These are phyloP conservation scores for Saksenaea oblongispora DNA, from an alignment of 371 early-diverging fungal species.

Conservation along the genomic window DNA sequence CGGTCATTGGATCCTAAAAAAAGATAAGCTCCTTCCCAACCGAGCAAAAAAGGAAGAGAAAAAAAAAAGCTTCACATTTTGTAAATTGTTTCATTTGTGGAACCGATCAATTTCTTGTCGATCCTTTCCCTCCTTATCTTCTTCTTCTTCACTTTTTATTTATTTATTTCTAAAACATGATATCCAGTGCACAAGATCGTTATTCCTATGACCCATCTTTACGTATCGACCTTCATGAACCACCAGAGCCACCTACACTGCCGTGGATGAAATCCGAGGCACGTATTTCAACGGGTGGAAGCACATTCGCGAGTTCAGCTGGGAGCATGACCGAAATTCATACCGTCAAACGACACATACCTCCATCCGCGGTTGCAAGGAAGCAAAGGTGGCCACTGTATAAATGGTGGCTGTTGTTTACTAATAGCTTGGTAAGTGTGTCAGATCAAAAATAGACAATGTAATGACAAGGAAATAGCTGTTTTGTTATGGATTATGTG, in stretches of 20 bases:
- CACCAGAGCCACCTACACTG: slow-evolving; percentile 40
- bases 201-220: neutral
- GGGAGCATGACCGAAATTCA: slow-evolving; percentile 28
- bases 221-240: neutral
- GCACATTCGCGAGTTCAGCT: neutral
- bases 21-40: neutral
- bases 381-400: slow-evolving; percentile 54
- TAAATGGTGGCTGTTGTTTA: slow-evolving; percentile 51
- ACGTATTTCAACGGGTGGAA: neutral
- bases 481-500: slow-evolving; percentile 46
- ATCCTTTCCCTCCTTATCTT: neutral
- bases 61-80: neutral
- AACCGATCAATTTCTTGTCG: neutral
- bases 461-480: slow-evolving; percentile 27
- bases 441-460: neutral
- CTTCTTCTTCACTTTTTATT: neutral
- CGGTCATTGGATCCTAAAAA: neutral
- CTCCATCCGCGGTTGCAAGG: slow-evolving; percentile 28
- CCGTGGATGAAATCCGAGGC: slow-evolving; percentile 50
- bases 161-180: neutral
- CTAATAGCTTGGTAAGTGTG: slow-evolving; percentile 58
- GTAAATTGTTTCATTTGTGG: neutral
- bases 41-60: neutral
- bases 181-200: neutral
- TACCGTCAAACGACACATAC: slow-evolving; percentile 36